These are phyloP conservation scores for Aspergillus nidulans DNA, from an alignment of 495 filamentous ascomycete genomes.

Conservation along the genomic window DNA sequence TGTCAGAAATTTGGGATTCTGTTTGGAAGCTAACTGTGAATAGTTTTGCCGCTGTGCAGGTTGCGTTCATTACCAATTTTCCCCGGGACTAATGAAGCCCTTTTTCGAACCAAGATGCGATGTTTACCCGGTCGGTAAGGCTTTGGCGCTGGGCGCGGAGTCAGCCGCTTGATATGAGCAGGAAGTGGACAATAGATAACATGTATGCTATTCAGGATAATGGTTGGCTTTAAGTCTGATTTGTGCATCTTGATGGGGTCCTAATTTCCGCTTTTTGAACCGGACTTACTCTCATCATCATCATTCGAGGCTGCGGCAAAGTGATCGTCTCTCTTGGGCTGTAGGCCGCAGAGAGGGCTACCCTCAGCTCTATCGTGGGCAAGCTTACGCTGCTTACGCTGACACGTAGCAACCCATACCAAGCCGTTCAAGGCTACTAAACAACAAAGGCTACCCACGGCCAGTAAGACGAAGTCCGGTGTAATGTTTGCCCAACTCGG, in stretches of 20 bases:
- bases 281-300: neutral
- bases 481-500: conserved; percentile 8
- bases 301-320: neutral
- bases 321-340: neutral
- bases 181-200: neutral
- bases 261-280: neutral
- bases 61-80: conserved; percentile 11
- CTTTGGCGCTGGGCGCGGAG: neutral
- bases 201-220: neutral
- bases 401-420: conserved; percentile 2
- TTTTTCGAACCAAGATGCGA: neutral
- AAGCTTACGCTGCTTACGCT: conserved; percentile 1
- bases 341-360: neutral
- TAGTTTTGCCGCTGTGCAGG: conserved; percentile 9
- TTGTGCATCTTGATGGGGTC: neutral
- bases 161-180: neutral
- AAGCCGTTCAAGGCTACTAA: neutral
- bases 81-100: neutral
- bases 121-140: neutral
- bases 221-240: neutral
- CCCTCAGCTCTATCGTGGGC: neutral
- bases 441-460: neutral
- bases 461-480: conserved; percentile 3
- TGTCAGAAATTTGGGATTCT: neutral
- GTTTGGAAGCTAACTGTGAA: neutral